A percentile compares a stretch with the other conserved stretches of the same genome.
Evolutionary conservation across 768 basidiomycete species (phyloP).

Genomic region (Punctularia strigosozonata): DNA sequence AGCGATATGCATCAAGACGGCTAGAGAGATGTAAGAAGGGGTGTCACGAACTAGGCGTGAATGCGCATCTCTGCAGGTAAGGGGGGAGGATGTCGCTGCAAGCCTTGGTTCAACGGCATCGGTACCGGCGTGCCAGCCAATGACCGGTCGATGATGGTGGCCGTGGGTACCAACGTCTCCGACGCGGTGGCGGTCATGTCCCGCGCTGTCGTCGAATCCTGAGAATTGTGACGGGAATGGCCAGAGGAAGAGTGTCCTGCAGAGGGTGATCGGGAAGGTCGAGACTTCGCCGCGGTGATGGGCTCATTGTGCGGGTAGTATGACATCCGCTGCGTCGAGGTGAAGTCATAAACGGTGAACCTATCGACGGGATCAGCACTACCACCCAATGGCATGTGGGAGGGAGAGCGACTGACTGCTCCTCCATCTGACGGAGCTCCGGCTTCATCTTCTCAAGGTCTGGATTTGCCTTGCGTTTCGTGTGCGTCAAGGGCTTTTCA

Average conservation of each 20-base stretch:
- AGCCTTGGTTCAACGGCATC: too few relatives aligned
- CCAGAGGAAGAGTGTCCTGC: not conserved
- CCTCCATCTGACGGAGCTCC: constrained; percentile 86
- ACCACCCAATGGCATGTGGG: not conserved
- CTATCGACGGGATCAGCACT: constrained; percentile 25
- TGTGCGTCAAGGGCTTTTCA: constrained; percentile 93
- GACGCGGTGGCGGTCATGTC: constrained; percentile 15
- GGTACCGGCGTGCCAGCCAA: constrained; percentile 26
- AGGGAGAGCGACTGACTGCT: constrained; percentile 48
- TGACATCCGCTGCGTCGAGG: constrained; percentile 55
- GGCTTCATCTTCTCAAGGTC: constrained; percentile 85
- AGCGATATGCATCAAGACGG: too few relatives aligned
- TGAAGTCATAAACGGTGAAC: constrained; percentile 85
- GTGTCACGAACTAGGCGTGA: too few relatives aligned
- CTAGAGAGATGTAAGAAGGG: too few relatives aligned
- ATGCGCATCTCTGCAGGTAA: too few relatives aligned
- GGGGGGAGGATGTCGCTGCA: too few relatives aligned
- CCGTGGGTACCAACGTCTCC: constrained; percentile 29
- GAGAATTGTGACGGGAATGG: constrained; percentile 1
- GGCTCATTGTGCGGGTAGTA: constrained; percentile 86
- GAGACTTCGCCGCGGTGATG: constrained; percentile 15
- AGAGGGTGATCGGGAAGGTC: constrained; percentile 3
- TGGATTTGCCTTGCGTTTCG: constrained; percentile 80
- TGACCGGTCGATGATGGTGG: constrained; percentile 30
- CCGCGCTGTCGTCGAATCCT: not conserved